Evolutionary conservation across 257 asterid genomes (phyloP), one percentile per base, ranked within the genome.

Genomic region (Buddleja alternifolia): DNA sequence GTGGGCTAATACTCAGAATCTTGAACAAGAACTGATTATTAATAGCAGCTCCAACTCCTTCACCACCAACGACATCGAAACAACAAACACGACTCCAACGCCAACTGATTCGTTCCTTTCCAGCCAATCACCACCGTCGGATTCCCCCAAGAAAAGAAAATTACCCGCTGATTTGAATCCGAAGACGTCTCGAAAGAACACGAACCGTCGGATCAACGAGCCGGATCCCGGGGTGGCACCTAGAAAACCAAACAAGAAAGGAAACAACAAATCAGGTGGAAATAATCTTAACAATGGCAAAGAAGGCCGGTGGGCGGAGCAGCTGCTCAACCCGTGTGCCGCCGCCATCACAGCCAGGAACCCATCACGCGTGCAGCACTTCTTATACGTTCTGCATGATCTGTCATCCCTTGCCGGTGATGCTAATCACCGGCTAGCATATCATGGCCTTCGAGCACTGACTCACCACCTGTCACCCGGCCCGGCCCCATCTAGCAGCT

Each of bases 291-390:
- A 34, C 51, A 63, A 78, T 24, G 62, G 82, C 10, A 76, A 82
- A 74, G 97, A 90, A n/a, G 91, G 93, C 44, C 77, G 95, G 75
- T 91, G 97, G 96, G 96, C 97, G 1, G 96, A 88, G 60, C 97
- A 88, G 79, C 82, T 91, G 74, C 95, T 91, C 70, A 86, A 88
- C 67, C 97, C 96, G 0, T 91, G 97, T 60, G 95, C 97, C 6
- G 88, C 93, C 0, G 97, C 96, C 12, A 78, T 91, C 54, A 60
- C 86, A 2, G 81, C 84, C 23, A 72, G 87, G 23, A 88, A 91
- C 52, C 82, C 77, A 0, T 82, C 84, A 23, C 79, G 96, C 0
- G 89, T 88, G 63, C 97, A 88, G 67, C 97, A 91, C 73, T 81
- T 91, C 57, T 65, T 91, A 66, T 91, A 73, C 11, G 96, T 91